Base-by-base conservation (phyloP, 2,329 filamentous ascomycete species). In the Trichoderma aggressivum region DNA sequence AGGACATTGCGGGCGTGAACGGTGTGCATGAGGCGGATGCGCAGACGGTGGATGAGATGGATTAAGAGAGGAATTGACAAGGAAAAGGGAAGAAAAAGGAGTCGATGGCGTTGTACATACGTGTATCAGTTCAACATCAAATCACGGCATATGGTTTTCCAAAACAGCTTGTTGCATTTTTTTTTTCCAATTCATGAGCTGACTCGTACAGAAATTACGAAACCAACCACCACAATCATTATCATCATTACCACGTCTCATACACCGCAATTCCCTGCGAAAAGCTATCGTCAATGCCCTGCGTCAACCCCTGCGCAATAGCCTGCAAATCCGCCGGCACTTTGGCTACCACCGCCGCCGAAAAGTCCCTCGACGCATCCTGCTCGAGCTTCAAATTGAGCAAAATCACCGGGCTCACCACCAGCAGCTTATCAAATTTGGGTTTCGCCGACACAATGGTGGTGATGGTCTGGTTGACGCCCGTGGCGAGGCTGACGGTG, bases 391-490 rank as follows among this genome's bases (percentile, higher is more conserved):
- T 74, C 30, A 87, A 74, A 71, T 81, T 82, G 18, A 83, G 56
- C 50, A 84, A 76, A 43, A 86, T 84, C 43, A 84, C 74, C 0
- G 84, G 82, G 60, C 77, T 80, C 30, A 86, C 79, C 43, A 86
- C 73, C 1, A 84, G 66, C 7, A 85, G 75, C 50, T 77, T 77
- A 73, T 85, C 81, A 71, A 86, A 87, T 72, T 84, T 82, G 24
- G 76, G 78, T 76, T 85, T 84, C 32, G 79, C 75, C 12, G 71
- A 74, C 71, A 84, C 77, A 26, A 86, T 75, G n/a, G 78, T 78
- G 8, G 76, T 73, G 34, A 85, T 78, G 5, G 82, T 82, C 36
- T 74, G 67, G 73, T 83, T 80, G 72, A 85, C 82, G n/a, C 77
- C 76, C 12, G 59, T 68, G 58, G 79, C 77, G 30, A 86, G 80